These are phyloP conservation scores for Blastobotrys indianensis DNA, from an alignment of 1,139 yeast genomes.

Conservation along the genomic window DNA sequence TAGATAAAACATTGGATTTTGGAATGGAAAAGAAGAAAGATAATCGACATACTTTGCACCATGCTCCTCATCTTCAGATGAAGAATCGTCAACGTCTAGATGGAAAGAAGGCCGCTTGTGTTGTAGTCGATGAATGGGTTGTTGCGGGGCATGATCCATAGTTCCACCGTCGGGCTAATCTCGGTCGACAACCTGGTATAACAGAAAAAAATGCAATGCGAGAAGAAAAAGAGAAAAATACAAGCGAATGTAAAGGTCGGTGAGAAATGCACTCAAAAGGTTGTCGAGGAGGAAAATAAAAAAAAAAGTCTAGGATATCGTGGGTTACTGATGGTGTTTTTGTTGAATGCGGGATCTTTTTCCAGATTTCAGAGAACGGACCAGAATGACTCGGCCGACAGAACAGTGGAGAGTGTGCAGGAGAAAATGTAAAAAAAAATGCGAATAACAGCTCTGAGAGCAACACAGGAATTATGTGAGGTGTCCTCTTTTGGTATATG, in stretches of 20 bases:
- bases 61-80: slow-evolving; percentile 13
- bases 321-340: neutral
- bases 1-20: neutral
- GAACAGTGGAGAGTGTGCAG: neutral
- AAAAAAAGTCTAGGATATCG: too few species aligned
- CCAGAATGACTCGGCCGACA: too few species aligned
- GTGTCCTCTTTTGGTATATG: too few species aligned
- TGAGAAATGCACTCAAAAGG: too few species aligned
- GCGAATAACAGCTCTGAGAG: neutral
- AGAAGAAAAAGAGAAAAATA: too few species aligned
- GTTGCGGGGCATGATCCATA: slow-evolving; percentile 9
- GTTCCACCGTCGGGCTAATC: neutral
- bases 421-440: neutral
- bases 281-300: too few species aligned
- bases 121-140: neutral
- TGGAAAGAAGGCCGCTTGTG: slow-evolving; percentile 19
- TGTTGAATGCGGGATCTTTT: neutral
- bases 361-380: neutral
- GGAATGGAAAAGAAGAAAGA: too few species aligned
- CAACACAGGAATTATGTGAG: neutral
- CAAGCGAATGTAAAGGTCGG: neutral
- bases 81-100: slow-evolving; percentile 17
- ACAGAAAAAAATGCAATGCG: too few species aligned
- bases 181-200: too few species aligned
- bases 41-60: neutral